These are phyloP conservation scores for Pseudogymnoascus sp. DNA, from an alignment of 2,329 filamentous ascomycete genomes.

Conservation along the genomic window DNA sequence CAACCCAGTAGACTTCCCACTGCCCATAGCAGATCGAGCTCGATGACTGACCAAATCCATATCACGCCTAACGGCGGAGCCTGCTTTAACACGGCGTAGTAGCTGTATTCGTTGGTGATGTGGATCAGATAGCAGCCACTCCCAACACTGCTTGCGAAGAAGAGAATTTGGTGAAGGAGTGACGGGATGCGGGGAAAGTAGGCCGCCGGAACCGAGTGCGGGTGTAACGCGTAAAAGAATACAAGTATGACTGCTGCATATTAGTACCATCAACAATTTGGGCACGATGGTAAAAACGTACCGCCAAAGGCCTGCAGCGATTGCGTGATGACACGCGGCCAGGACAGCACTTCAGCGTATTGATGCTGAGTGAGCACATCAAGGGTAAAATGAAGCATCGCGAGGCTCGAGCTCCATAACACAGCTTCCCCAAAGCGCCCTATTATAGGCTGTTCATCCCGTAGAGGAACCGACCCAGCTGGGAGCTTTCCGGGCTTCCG, in stretches of 20 bases:
- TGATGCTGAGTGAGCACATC: constrained; percentile 75
- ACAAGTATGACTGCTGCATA: constrained; percentile 31
- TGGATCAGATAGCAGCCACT: constrained; percentile 75
- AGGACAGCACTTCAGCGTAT: constrained; percentile 61
- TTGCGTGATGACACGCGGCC: constrained; percentile 45
- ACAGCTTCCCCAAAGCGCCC: constrained; percentile 39
- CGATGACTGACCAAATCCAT: constrained; percentile 90
- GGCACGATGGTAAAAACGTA: constrained; percentile 29
- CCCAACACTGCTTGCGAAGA: constrained; percentile 52
- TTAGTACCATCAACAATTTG: constrained; percentile 12
- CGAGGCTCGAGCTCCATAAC: constrained; percentile 55
- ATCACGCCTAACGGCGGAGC: constrained; percentile 82
- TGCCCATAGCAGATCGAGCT: constrained; percentile 66
- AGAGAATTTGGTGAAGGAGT: constrained; percentile 50
- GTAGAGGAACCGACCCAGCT: constrained; percentile 17
- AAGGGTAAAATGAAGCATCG: constrained; percentile 69
- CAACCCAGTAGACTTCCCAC: constrained; percentile 43
- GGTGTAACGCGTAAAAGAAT: constrained; percentile 29
- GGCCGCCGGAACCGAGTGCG: constrained; percentile 35
- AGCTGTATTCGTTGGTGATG: constrained; percentile 71
- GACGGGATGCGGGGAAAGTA: constrained; percentile 45
- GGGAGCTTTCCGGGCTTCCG: constrained; percentile 23
- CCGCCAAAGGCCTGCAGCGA: constrained; percentile 46
- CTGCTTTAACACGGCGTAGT: constrained; percentile 84
- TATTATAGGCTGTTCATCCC: constrained; percentile 21